Base-by-base conservation (phyloP, 257 asterid genomes). In the Nemophila menziesii region DNA sequence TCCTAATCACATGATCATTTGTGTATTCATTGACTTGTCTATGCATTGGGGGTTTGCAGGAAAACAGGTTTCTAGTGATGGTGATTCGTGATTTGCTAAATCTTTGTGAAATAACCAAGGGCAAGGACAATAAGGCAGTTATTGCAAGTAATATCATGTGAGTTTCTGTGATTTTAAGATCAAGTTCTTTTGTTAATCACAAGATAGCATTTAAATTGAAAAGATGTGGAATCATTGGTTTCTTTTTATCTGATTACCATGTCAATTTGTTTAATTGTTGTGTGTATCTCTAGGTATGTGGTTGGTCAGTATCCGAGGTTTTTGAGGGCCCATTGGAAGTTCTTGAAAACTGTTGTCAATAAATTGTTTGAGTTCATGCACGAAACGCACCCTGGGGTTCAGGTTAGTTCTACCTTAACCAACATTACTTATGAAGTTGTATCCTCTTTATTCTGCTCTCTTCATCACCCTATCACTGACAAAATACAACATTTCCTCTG, bases 271-370 rank as follows among this genome's bases (percentile, higher is more conserved):
- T 2, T 46, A 18, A 16, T 55, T 45, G 12, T 57, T 48, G 34
- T 52, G 39, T 48, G 34, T 52, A 42, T 43, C 34, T 56, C 36
- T 71, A 90, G 99, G 99, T 90, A 90, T 69, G 99, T 90, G 52
- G 99, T 90, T 60, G 99, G 99, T 56, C 99, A 90, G 58, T 90
- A 90, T 63, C 99, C 99, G 22, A 71, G 99, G 48, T 90, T 90
- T 67, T 63, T 85, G 70, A 81, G 99, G 75, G 99, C 99, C 47
- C 99, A 90, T 61, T 90, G 99, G 99, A 90, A 90, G 77, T 90
- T 90, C 68, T 69, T 90, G 81, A 90, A 90, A 74, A 90, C 96
- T 57, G 99, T 90, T 51, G 99, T 90, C 54, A 85, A 85, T 75
- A 90, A 90, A 69, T 65, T 90, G 70, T 90, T 90, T 63, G 99